Base-by-base conservation (phyloP, 176 grass and related monocot genomes). In the Aegilops tauschii region DNA sequence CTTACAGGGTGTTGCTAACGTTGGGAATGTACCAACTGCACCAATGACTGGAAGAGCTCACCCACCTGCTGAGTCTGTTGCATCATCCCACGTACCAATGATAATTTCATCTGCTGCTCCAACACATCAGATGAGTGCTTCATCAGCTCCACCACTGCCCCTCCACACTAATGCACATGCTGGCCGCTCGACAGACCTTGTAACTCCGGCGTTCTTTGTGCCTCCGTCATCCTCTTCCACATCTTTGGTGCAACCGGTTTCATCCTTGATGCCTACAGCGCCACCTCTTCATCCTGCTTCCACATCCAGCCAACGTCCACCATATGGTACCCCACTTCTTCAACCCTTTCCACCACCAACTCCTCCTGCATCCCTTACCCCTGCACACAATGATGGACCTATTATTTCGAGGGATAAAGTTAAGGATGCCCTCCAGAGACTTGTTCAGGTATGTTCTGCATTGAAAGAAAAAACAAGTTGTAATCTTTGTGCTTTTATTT, bases 351-450 rank as follows among this genome's bases (percentile, higher is more conserved):
- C 93, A 21, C 93, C 91, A 84, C 95, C 91, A 9, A 76, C 85
- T 7, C 95, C 93, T 6, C 80, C 95, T 80, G 37, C 85, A 73
- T 93, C 91, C 25, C 93, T 93, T 70, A 88, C 89, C 47, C 95
- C 89, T 20, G 76, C 77, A 18, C 77, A 90, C 61, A 74, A 65
- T 7, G 82, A 72, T 72, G 85, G n/a, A 18, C 65, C 64, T 84
- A 25, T 93, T 85, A 93, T 98, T 83, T 93, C 86, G 0, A 95
- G 93, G 83, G 95, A 98, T 69, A 92, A 85, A 82, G 80, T 98
- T 88, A 92, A 92, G 65, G 91, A 92, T 8, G 89, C 89, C 64
- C 30, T 98, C 28, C 39, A 80, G 30, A 98, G 86, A 88, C 95
- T 95, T 80, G 89, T 92, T 79, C 93, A 95, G 91, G 95, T 98